phyloP scores from a whole-genome alignment of 768 basidiomycete species.

The Russula griseocarnosa region DNA sequence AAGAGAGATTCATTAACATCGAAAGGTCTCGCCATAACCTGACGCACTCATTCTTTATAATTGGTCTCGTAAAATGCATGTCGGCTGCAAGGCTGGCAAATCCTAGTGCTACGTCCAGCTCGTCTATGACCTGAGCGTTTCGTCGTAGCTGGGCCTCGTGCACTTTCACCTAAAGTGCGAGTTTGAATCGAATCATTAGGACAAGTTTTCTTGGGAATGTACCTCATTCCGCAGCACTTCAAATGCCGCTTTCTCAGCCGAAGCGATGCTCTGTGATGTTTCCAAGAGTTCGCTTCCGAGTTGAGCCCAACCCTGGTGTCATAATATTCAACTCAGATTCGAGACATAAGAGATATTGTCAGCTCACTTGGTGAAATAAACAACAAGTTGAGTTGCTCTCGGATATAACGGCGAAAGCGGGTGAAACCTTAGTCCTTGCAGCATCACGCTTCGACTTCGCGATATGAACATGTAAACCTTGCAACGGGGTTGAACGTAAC shows the following conservation, averaged over 20 bases:
- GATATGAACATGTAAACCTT: slow-evolving; percentile 75
- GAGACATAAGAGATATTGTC: neutral
- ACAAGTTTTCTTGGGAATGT: slow-evolving; percentile 8
- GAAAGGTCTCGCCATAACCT: neutral
- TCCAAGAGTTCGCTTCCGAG: slow-evolving; percentile 68
- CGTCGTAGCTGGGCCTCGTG: slow-evolving; percentile 54
- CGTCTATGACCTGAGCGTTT: slow-evolving; percentile 78
- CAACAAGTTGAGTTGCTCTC: slow-evolving; percentile 62
- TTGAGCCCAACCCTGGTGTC: slow-evolving; percentile 62
- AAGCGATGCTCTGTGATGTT: slow-evolving; percentile 47
- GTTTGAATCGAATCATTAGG: neutral
- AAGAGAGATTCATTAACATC: neutral
- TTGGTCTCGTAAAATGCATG: slow-evolving; percentile 69
- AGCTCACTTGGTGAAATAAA: slow-evolving; percentile 60
- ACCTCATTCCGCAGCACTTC: slow-evolving; percentile 66
- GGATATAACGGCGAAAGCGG: slow-evolving; percentile 54
- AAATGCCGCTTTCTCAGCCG: slow-evolving; percentile 71
- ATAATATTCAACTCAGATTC: slow-evolving; percentile 4
- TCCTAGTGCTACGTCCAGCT: slow-evolving; percentile 77
- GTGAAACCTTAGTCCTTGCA: slow-evolving; percentile 42
- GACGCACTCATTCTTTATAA: slow-evolving; percentile 63
- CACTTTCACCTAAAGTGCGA: slow-evolving; percentile 52
- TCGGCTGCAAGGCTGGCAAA: slow-evolving; percentile 81
- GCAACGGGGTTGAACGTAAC: slow-evolving; percentile 59
- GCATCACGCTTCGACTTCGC: slow-evolving; percentile 61